These are phyloP conservation scores for Paramecium sonneborni DNA, from an alignment of 73 alveolate genomes.

Conservation along the genomic window DNA sequence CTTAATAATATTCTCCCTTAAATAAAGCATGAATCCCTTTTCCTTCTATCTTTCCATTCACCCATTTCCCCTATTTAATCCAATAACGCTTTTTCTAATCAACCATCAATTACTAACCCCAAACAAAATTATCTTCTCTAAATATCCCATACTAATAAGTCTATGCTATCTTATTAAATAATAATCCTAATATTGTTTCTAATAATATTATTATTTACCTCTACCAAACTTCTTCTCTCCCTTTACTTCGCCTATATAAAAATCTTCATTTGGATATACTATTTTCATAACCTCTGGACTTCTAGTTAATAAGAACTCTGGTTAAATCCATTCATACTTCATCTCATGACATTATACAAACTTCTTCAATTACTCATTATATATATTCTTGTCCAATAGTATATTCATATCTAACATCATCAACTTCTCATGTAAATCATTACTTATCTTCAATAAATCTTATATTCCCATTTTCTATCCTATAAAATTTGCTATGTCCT, in stretches of 20 bases:
- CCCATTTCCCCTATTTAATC: slow-evolving; percentile 23
- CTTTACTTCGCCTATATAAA: background rate
- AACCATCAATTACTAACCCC: background rate
- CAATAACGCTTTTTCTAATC: background rate
- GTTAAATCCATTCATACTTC: background rate
- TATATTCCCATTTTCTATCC: background rate
- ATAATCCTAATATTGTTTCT: background rate
- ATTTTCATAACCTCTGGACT: background rate
- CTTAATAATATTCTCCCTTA: slow-evolving; percentile 1
- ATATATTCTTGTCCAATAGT: background rate
- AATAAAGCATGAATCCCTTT: background rate
- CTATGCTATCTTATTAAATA: background rate
- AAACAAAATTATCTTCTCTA: background rate
- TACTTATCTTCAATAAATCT: background rate
- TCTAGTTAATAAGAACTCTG: background rate
- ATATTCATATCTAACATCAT: background rate
- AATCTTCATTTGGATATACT: slow-evolving; percentile 18
- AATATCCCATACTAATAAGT: background rate
- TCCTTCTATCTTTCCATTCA: background rate
- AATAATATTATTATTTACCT: background rate
- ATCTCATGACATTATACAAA: background rate
- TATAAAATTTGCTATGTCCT: background rate
- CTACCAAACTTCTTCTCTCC: background rate
- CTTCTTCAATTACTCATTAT: background rate
- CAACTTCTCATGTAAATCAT: background rate